Percentiles rank a stretch among this genome's conserved stretches.
Conservation (phyloP, 371 early-diverging fungal genomes). For the Parasitella parasitica region DNA sequence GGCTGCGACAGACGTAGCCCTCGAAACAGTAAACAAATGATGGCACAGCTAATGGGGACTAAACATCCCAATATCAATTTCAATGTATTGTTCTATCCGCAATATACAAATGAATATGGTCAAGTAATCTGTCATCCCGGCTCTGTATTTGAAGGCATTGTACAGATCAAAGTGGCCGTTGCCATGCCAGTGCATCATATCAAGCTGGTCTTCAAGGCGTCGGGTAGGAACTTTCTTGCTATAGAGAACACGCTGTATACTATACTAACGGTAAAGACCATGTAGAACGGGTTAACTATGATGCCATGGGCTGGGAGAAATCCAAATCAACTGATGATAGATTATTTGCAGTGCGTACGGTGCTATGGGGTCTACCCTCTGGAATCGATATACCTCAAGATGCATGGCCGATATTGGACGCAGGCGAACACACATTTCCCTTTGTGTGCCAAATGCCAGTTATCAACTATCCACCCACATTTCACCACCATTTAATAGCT, state of each 20-base stretch:
- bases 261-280: too few relatives aligned
- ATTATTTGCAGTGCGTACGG: conserved; percentile 33
- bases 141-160: conserved; percentile 33
- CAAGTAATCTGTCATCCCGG: conserved; percentile 29
- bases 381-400: conserved; percentile 3
- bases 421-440: conserved; percentile 25
- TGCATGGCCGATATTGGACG: conserved; percentile 23
- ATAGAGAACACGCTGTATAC: too few relatives aligned
- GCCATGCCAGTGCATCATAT: conserved; percentile 22
- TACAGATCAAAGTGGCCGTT: conserved; percentile 17
- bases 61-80: conserved; percentile 13
- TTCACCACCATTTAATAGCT: conserved; percentile 28
- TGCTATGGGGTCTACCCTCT: conserved; percentile 23
- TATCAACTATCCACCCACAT: conserved; percentile 32
- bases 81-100: conserved; percentile 21
- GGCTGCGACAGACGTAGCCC: conserved; percentile 26
- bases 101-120: conserved; percentile 24
- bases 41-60: conserved; percentile 8
- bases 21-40: conserved; percentile 23
- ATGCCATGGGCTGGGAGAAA: conserved; percentile 35
- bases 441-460: conserved; percentile 37
- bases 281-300: conserved; percentile 35
- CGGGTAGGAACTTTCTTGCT: conserved; percentile 3
- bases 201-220: conserved; percentile 33
- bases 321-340: conserved; percentile 21